Conservation (phyloP, 2,329 filamentous ascomycete genomes). For the Neofusicoccum umdonicola region DNA sequence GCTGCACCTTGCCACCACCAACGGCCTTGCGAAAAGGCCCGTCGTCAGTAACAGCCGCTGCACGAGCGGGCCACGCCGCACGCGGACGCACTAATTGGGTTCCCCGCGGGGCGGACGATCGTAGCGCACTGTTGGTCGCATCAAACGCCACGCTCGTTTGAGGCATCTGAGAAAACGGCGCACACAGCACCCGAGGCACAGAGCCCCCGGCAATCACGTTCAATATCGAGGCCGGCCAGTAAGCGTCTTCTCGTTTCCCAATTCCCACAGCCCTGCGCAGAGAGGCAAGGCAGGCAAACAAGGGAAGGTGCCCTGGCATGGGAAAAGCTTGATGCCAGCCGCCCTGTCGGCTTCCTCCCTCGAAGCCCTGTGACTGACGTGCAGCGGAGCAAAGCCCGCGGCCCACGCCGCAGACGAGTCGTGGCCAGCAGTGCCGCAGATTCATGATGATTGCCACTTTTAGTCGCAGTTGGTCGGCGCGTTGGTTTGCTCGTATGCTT, state of each 20-base stretch:
- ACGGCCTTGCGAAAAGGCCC: not conserved
- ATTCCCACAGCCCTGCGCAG: not conserved
- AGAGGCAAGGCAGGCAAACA: not conserved
- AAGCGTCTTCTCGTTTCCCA: not conserved
- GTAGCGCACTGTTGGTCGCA: not conserved
- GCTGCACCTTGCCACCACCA: not conserved
- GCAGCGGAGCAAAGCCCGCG: constrained; percentile 3
- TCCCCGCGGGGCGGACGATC: constrained; percentile 8
- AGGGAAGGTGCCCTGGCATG: constrained; percentile 10
- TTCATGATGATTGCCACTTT: not conserved
- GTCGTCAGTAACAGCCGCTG: not conserved
- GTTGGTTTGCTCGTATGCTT: not conserved
- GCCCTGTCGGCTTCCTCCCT: constrained; percentile 1
- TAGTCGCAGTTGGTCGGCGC: not conserved
- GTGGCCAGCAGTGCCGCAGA: not conserved
- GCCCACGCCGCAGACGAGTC: not conserved
- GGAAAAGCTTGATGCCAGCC: constrained; percentile 5
- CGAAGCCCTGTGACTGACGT: not conserved
- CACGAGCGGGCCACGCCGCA: not conserved
- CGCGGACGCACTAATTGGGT: not conserved
- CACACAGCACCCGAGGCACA: not conserved
- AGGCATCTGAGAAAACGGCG: not conserved
- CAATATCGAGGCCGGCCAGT: too few species aligned
- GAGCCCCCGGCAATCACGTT: not conserved
- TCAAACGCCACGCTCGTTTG: not conserved